Base-by-base conservation (phyloP, 2,329 filamentous ascomycete species). In the Verruconis gallopava region DNA sequence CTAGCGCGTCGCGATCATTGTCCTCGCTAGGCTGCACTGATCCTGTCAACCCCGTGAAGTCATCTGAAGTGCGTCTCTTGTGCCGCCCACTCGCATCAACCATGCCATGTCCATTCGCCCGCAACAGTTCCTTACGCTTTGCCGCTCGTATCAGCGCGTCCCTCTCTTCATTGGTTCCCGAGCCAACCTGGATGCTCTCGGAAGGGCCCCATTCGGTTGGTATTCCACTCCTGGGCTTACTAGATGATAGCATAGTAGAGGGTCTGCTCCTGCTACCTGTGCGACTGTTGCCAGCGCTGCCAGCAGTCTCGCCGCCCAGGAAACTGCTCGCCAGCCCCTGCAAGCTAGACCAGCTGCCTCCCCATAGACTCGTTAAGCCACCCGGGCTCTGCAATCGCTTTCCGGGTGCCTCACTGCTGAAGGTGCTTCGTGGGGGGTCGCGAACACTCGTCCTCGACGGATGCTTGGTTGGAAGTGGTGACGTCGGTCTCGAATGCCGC, bases 1-100 rank as follows among this genome's bases (percentile, higher is more conserved):
- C 88, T 48, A 96, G 65, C 17, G 85, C 82, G 50, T 93, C 81
- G 50, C 77, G 72, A 38, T 76, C 69, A 22, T 81, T 76, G 22
- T 76, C 69, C 39, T 78, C 72, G 40, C 62, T 65, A 12, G 67
- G 65, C 15, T 67, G 65, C 15, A 64, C 66, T 35, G 67, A 69
- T n/a, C 53, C 49, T 20, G 63, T 62, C n/a, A n/a, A n/a, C n/a
- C n/a, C n/a, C 17, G 56, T 50, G 25, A 59, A 56, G 37, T 84
- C 79, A 51, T 84, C 79, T 3, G 81, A 85, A 38, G 72, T 78
- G 49, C 81, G 69, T 50, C 77, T 71, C 62, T 85, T 85, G 55
- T 67, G 64, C 48, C 63, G 63, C 21, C 67, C 67, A 15, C 61
- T 50, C 1, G 65, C 57, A 50, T 70, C 66, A 28, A 61, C 51